Evolutionary conservation across 805 yeast species (phyloP).

Genomic region (Starmera pachycereana): DNA sequence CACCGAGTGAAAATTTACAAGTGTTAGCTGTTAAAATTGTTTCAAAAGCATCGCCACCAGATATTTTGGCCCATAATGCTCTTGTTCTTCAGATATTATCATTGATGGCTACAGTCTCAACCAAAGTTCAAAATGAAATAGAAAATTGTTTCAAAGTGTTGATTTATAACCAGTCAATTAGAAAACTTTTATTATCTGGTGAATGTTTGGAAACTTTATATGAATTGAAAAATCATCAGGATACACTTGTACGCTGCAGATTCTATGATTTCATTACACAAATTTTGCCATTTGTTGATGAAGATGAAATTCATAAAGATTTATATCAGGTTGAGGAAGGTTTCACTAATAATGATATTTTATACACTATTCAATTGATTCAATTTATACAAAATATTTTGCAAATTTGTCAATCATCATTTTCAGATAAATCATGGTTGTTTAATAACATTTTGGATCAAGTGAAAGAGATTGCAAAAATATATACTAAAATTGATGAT

Average conservation of each 20-base stretch:
- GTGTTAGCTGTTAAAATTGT: constrained; percentile 12
- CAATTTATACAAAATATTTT: constrained; percentile 11
- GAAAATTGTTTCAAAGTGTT: constrained; percentile 10
- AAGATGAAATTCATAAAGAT: constrained; percentile 8
- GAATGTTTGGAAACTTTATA: constrained; percentile 3
- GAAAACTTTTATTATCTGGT: constrained; percentile 11
- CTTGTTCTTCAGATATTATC: constrained; percentile 8
- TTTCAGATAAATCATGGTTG: constrained; percentile 11
- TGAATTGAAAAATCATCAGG: constrained; percentile 3
- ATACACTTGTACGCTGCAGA: constrained; percentile 5
- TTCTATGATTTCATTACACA: constrained; percentile 6
- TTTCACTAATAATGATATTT: constrained; percentile 5
- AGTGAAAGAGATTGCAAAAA: constrained; percentile 5
- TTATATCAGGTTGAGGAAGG: constrained; percentile 6
- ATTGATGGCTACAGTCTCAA: constrained; percentile 3
- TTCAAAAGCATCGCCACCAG: constrained; percentile 14
- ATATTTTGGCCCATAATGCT: constrained; percentile 15
- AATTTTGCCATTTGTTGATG: constrained; percentile 7
- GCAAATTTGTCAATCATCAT: constrained; percentile 4
- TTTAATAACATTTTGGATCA: constrained; percentile 4
- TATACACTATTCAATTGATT: constrained; percentile 8
- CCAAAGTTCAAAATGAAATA: constrained; percentile 11
- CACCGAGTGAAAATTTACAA: constrained; percentile 10
- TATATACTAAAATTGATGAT: constrained; percentile 6
- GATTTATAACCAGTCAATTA: constrained; percentile 8